A percentile compares a stretch with the other conserved stretches of the same genome.
phyloP scores from a whole-genome alignment of 164 flowering plant species.

The Nymphaea thermarum region DNA sequence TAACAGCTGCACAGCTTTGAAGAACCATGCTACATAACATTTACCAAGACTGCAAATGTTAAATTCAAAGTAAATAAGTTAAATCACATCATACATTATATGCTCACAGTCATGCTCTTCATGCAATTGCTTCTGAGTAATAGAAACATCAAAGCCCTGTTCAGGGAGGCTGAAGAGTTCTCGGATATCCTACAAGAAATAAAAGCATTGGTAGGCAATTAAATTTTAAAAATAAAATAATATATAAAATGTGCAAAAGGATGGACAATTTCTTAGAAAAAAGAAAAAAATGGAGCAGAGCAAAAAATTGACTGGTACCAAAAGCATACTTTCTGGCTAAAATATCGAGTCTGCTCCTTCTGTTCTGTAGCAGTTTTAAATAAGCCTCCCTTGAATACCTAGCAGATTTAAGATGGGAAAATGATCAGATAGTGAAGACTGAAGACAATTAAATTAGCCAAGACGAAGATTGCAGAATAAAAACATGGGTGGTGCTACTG shows the following conservation, averaged over 20 bases:
- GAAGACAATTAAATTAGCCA: no score
- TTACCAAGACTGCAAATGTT: background rate
- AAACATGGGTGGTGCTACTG: no score
- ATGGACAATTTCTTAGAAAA: background rate
- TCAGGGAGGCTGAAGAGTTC: conserved; percentile 85
- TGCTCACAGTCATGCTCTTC: conserved; percentile 76
- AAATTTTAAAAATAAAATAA: background rate
- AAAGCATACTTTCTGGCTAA: conserved; percentile 67
- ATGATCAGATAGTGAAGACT: no score
- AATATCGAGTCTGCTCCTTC: conserved; percentile 90
- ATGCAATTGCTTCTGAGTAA: conserved; percentile 81
- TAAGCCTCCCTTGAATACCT: conserved; percentile 92
- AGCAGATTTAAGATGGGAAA: background rate
- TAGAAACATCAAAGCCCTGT: conserved; percentile 87
- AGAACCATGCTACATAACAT: background rate
- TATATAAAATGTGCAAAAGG: background rate
- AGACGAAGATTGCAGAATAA: no score
- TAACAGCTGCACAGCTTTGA: background rate
- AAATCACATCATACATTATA: conserved; percentile 32
- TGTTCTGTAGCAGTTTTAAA: conserved; percentile 94
- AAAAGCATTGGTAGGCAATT: background rate
- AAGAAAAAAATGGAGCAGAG: background rate
- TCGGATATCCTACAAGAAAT: conserved; percentile 56
- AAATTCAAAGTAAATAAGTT: background rate
- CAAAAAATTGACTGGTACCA: background rate